Percentiles rank a stretch among this genome's conserved stretches.
Evolutionary conservation across 768 basidiomycete species (phyloP).

Genomic region (Hortiboletus flavorubellus): DNA sequence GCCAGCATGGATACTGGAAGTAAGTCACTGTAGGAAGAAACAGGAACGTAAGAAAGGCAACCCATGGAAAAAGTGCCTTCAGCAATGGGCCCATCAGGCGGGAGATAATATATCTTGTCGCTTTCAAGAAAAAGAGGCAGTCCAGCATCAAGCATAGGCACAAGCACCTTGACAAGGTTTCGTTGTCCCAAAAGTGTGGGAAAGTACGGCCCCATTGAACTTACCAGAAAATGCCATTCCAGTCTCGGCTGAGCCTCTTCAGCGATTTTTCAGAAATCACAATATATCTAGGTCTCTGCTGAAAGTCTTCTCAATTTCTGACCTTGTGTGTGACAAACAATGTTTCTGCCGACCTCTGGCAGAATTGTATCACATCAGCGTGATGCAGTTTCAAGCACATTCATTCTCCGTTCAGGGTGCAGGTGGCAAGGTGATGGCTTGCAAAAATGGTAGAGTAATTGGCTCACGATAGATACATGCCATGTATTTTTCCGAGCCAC

Average conservation of each 20-base stretch:
- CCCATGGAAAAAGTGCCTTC: slow-evolving; percentile 1
- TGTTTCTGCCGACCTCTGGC: neutral
- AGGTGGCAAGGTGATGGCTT: too few relatives aligned
- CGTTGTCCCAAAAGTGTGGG: slow-evolving; percentile 1
- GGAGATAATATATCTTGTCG: slow-evolving; percentile 2
- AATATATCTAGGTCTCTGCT: too few relatives aligned
- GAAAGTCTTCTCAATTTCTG: neutral
- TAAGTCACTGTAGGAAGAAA: slow-evolving; percentile 11
- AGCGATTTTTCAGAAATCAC: too few relatives aligned
- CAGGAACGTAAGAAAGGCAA: slow-evolving; percentile 11
- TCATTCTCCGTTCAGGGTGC: too few relatives aligned
- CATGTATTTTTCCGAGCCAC: too few relatives aligned
- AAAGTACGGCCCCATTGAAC: too few relatives aligned
- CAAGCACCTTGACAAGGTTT: too few relatives aligned
- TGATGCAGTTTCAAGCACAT: too few relatives aligned
- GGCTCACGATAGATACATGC: too few relatives aligned
- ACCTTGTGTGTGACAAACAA: neutral
- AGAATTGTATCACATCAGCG: slow-evolving; percentile 1
- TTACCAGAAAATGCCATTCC: neutral
- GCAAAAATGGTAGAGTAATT: too few relatives aligned
- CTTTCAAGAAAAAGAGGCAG: slow-evolving; percentile 6
- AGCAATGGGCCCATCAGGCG: neutral
- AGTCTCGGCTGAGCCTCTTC: too few relatives aligned
- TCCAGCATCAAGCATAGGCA: neutral
- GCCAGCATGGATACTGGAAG: slow-evolving; percentile 11